Conservation (phyloP, 768 basidiomycete species). For the Multifurca ochricompacta region DNA sequence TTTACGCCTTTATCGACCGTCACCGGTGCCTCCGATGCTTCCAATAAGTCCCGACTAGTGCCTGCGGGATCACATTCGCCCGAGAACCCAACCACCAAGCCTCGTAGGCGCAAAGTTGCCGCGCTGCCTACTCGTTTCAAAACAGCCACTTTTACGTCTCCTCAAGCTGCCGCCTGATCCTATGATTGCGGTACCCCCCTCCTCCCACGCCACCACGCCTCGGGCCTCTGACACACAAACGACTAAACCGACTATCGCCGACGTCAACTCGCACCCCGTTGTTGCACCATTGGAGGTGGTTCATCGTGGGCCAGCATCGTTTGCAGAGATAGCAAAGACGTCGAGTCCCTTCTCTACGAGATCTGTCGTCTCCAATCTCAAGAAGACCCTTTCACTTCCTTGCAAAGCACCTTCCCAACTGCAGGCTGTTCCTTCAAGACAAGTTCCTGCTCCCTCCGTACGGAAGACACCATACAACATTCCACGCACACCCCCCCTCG, state of each 20-base stretch:
- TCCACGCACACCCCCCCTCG: slow-evolving; percentile 10
- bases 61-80: neutral
- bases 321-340: neutral
- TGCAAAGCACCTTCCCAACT: neutral
- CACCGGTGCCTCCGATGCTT: neutral
- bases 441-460: neutral
- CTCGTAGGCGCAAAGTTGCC: slow-evolving; percentile 8
- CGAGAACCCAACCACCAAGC: neutral
- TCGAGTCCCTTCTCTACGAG: neutral
- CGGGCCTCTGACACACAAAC: too few relatives aligned
- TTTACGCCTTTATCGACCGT: neutral
- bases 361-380: neutral
- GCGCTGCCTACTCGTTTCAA: neutral
- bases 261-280: neutral
- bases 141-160: neutral
- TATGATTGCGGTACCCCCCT: neutral
- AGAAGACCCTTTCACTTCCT: neutral
- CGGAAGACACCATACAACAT: neutral
- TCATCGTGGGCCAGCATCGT: too few relatives aligned
- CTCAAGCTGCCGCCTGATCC: too few relatives aligned
- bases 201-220: neutral
- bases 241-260: neutral
- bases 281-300: neutral
- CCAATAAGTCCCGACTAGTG: neutral
- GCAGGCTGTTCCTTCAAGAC: neutral